phyloP scores from a whole-genome alignment of 2,329 filamentous ascomycete species.

The Fusarium graminum region DNA sequence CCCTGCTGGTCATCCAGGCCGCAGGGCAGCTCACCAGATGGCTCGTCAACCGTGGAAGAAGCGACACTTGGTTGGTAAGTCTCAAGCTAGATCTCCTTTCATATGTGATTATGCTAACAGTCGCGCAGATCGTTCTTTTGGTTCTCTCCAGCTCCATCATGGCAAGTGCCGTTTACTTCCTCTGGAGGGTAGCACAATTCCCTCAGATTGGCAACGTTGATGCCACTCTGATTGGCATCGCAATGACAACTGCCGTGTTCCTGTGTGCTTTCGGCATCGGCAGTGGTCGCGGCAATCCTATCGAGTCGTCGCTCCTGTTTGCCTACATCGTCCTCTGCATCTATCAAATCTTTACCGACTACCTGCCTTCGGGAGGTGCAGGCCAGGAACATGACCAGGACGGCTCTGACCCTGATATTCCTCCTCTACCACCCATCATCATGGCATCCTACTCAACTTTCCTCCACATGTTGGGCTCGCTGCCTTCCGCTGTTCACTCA shows the following conservation, averaged over 20 bases:
- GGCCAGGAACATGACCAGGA: constrained; percentile 65
- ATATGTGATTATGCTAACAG: constrained; percentile 52
- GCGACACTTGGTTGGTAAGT: constrained; percentile 95
- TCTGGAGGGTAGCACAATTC: constrained; percentile 95
- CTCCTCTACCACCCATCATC: constrained; percentile 95
- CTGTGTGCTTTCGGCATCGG: constrained; percentile 94
- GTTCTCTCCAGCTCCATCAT: constrained; percentile 91
- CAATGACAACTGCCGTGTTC: constrained; percentile 92
- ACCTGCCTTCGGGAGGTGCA: constrained; percentile 81
- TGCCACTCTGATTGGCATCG: constrained; percentile 90
- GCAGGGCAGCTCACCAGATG: constrained; percentile 94
- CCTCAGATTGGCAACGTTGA: constrained; percentile 93
- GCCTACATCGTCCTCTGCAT: constrained; percentile 98
- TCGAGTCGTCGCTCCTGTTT: constrained; percentile 94
- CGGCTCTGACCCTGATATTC: constrained; percentile 83
- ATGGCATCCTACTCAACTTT: constrained; percentile 98
- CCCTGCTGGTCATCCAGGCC: constrained; percentile 93
- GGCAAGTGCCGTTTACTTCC: constrained; percentile 93
- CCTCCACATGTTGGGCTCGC: constrained; percentile 82
- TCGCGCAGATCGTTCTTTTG: constrained; percentile 82
- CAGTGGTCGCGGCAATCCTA: constrained; percentile 91
- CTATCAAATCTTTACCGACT: constrained; percentile 99
- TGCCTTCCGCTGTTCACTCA: constrained; percentile 87
- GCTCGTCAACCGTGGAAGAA: constrained; percentile 92
- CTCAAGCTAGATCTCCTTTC: not conserved